phyloP scores from a whole-genome alignment of 2,329 filamentous ascomycete species.

The Fusarium piperis region DNA sequence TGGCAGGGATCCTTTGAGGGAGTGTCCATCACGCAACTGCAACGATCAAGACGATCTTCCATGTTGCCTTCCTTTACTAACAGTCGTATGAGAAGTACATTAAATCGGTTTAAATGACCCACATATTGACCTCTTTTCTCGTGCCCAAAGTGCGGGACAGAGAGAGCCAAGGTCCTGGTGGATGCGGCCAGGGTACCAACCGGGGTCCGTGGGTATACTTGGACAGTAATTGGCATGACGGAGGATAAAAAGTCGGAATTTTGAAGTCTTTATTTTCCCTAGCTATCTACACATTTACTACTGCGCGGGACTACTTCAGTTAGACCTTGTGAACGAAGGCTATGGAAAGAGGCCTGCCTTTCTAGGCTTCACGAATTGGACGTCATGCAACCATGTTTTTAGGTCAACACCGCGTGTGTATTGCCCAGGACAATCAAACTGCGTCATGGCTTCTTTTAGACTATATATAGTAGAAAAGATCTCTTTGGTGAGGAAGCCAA shows the following conservation, averaged over 20 bases:
- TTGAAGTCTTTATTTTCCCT: background rate
- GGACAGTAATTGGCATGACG: background rate
- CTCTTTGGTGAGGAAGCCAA: background rate
- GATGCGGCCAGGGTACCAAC: background rate
- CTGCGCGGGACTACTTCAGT: background rate
- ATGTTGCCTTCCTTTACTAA: background rate
- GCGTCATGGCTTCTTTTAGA: background rate
- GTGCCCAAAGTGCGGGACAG: background rate
- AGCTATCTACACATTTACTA: background rate
- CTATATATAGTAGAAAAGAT: background rate
- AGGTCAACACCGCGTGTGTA: background rate
- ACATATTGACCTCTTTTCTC: background rate
- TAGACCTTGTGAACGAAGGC: background rate
- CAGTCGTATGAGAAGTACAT: fast-evolving
- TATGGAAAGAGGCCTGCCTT: background rate
- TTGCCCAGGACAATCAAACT: background rate
- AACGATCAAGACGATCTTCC: background rate
- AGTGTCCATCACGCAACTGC: background rate
- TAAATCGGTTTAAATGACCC: background rate
- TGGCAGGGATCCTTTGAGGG: background rate
- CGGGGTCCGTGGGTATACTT: background rate
- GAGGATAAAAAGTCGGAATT: background rate
- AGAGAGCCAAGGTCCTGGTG: background rate
- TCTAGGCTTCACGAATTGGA: background rate
- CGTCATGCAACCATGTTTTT: background rate